A percentile compares a stretch with the other conserved stretches of the same genome.
Conservation (phyloP, 495 filamentous ascomycete species). For the Staphylotrichum longicolle region DNA sequence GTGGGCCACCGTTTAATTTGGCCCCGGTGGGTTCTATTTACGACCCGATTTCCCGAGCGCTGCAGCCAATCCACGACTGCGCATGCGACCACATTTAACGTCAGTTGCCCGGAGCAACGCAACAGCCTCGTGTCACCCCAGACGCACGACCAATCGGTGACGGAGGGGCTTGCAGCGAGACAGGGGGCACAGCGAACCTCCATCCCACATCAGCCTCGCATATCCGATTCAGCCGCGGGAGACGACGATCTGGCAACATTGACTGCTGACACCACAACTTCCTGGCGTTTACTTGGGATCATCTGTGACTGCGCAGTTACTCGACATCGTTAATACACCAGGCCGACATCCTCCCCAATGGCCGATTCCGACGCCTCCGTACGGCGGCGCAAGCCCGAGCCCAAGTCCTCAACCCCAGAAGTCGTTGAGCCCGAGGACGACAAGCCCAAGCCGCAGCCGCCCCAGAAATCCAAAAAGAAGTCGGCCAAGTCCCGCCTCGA, state of each 20-base stretch:
- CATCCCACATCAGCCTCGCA: constrained; percentile 20
- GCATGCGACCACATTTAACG: neutral
- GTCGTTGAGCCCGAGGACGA: constrained; percentile 16
- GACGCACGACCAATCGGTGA: constrained; percentile 11
- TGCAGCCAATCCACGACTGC: constrained; percentile 17
- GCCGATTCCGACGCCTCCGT: constrained; percentile 27
- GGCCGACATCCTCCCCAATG: constrained; percentile 18
- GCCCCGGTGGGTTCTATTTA: constrained; percentile 18
- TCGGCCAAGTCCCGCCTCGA: constrained; percentile 31
- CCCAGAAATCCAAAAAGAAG: constrained; percentile 24
- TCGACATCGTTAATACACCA: too few relatives aligned
- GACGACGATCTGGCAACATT: constrained; percentile 23
- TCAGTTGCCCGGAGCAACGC: constrained; percentile 27
- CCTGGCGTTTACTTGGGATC: too few relatives aligned
- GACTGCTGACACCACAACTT: too few relatives aligned
- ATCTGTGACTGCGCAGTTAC: too few relatives aligned
- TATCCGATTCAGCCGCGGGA: constrained; percentile 8
- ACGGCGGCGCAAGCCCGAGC: constrained; percentile 35
- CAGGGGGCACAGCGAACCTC: neutral
- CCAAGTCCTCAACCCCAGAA: constrained; percentile 15
- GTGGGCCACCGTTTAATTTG: constrained; percentile 16
- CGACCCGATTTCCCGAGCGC: neutral
- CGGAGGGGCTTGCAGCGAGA: neutral
- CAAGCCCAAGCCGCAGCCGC: constrained; percentile 8
- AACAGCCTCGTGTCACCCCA: neutral